Conservation (phyloP, 2,329 filamentous ascomycete genomes). For the Aurifilum marmelostoma region DNA sequence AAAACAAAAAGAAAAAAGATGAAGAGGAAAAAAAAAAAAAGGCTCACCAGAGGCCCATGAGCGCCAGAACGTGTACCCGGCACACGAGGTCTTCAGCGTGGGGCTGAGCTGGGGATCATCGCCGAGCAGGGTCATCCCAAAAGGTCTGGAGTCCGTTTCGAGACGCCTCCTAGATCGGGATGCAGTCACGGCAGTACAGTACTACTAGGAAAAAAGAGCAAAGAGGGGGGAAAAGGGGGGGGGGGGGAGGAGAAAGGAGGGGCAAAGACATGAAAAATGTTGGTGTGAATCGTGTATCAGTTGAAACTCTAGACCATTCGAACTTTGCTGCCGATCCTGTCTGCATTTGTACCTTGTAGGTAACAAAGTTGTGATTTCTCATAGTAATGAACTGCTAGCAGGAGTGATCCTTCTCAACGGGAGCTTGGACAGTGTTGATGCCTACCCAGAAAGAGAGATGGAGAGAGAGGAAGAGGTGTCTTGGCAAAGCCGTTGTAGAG, state of each 20-base stretch:
- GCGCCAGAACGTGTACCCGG: background rate
- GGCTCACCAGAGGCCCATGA: too few relatives aligned
- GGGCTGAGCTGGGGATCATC: background rate
- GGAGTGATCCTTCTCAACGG: too few relatives aligned
- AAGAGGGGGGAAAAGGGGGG: background rate
- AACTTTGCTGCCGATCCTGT: background rate
- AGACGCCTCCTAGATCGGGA: background rate
- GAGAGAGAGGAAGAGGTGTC: background rate
- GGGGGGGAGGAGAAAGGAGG: background rate
- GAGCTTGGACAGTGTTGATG: background rate
- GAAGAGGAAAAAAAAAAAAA: background rate
- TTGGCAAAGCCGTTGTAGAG: background rate
- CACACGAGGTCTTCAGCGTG: background rate
- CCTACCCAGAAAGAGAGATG: too few relatives aligned
- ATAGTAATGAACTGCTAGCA: background rate
- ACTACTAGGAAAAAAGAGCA: too few relatives aligned
- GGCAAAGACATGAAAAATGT: background rate
- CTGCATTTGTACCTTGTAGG: background rate
- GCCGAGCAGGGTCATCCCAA: conserved; percentile 3
- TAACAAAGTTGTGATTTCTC: background rate
- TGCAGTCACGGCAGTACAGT: background rate
- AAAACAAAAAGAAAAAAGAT: background rate
- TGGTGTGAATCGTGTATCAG: background rate
- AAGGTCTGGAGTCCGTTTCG: background rate
- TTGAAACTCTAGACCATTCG: background rate